phyloP scores from a whole-genome alignment of 306 rosid species.

The Glycine soja region DNA sequence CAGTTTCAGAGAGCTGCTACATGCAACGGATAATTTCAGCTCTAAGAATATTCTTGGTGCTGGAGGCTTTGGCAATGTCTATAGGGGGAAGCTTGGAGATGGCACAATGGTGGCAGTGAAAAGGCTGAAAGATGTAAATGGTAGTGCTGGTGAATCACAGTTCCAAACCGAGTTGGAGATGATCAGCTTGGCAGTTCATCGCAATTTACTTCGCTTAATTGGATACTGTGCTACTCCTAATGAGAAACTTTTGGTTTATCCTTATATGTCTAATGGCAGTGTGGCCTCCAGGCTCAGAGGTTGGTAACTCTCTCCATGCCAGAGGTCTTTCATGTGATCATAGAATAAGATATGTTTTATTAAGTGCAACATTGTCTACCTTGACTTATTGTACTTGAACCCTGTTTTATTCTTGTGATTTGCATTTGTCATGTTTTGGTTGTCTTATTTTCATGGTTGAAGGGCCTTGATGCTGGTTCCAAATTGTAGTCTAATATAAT shows the following conservation, averaged over 20 bases:
- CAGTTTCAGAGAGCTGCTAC: constrained; percentile 86
- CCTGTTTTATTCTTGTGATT: constrained; percentile 12
- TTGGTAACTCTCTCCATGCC: constrained; percentile 44
- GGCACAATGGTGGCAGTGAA: constrained; percentile 92
- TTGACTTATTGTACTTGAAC: background rate
- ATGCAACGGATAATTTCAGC: constrained; percentile 80
- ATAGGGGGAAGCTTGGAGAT: constrained; percentile 84
- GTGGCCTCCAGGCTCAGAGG: constrained; percentile 96
- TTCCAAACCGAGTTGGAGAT: constrained; percentile 93
- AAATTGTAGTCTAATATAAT: background rate
- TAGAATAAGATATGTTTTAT: background rate
- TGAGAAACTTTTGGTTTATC: constrained; percentile 93
- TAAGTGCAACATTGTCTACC: background rate
- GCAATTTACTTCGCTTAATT: constrained; percentile 82
- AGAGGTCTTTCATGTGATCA: constrained; percentile 6
- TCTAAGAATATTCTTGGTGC: constrained; percentile 89
- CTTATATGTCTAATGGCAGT: constrained; percentile 96
- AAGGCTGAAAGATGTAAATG: constrained; percentile 88
- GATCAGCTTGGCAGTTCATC: constrained; percentile 97
- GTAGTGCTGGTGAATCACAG: constrained; percentile 90
- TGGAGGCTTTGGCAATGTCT: constrained; percentile 97
- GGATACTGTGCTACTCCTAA: constrained; percentile 87
- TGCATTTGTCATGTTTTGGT: constrained; percentile 6
- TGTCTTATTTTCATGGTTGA: background rate
- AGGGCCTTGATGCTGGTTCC: background rate